Percentiles rank a stretch among this genome's conserved stretches.
Evolutionary conservation across 176 grass and related monocot species (phyloP).

Genomic region (Musa beccarii): DNA sequence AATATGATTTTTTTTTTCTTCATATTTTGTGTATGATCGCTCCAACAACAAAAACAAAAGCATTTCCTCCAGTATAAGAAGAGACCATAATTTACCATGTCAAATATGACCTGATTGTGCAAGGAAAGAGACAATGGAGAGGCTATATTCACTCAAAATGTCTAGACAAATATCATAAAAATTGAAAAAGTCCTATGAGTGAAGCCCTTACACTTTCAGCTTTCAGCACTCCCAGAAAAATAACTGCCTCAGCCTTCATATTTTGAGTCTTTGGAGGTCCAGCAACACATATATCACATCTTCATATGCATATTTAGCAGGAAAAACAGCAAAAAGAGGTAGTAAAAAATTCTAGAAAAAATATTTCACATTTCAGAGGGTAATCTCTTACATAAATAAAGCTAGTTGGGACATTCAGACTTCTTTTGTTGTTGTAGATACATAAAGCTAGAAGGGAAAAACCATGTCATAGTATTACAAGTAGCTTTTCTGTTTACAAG

Average conservation of each 20-base stretch:
- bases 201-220: conserved; percentile 36
- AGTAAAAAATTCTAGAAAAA: background rate
- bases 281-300: conserved; percentile 75
- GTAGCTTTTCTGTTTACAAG: background rate
- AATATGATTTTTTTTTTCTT: too few relatives aligned
- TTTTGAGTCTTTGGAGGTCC: conserved; percentile 77
- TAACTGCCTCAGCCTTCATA: conserved; percentile 57
- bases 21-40: too few relatives aligned
- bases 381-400: background rate
- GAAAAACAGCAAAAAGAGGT: background rate
- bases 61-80: background rate
- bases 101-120: background rate
- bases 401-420: too few relatives aligned
- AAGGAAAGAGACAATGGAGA: background rate
- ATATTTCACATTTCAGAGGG: background rate
- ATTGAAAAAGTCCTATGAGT: background rate
- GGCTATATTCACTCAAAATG: background rate
- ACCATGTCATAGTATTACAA: too few relatives aligned
- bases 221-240: conserved; percentile 50
- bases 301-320: conserved; percentile 18
- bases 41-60: too few relatives aligned
- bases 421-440: too few relatives aligned
- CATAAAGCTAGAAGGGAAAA: background rate
- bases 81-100: background rate
- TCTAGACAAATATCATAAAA: background rate